phyloP scores from a whole-genome alignment of 352 stramenopile genomes.

The Pythium plurisporium region DNA sequence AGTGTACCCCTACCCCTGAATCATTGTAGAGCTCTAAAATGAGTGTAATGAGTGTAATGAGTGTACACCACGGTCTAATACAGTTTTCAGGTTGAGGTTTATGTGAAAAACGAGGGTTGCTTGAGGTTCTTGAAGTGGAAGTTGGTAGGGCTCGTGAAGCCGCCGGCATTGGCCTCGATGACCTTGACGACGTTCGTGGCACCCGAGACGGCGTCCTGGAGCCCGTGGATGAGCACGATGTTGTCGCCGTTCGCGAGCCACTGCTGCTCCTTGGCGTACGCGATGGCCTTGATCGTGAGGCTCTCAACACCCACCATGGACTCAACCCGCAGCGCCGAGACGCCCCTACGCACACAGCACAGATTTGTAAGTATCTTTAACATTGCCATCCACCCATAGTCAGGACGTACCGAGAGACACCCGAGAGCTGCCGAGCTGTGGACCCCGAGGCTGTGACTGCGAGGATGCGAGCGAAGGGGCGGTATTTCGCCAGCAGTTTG shows the following conservation, averaged over 20 bases:
- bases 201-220: constrained; percentile 76
- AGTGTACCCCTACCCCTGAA: background rate
- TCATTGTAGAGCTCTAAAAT: no score
- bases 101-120: constrained; percentile 25
- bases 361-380: background rate
- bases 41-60: no score
- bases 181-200: constrained; percentile 90
- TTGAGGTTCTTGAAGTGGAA: constrained; percentile 60
- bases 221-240: constrained; percentile 88
- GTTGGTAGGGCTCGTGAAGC: constrained; percentile 64
- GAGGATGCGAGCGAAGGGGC: constrained; percentile 82
- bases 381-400: background rate
- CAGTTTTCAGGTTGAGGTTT: no score
- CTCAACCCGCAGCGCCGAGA: constrained; percentile 59
- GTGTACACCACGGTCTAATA: no score
- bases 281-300: constrained; percentile 82
- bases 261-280: constrained; percentile 68
- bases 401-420: constrained; percentile 63
- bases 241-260: constrained; percentile 84
- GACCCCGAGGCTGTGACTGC: constrained; percentile 80
- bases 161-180: constrained; percentile 65
- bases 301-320: constrained; percentile 83
- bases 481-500: constrained; percentile 96
- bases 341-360: constrained; percentile 35
- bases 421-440: constrained; percentile 66